Base-by-base conservation (phyloP, 129 eudicot species). In the Lactuca sativa region DNA sequence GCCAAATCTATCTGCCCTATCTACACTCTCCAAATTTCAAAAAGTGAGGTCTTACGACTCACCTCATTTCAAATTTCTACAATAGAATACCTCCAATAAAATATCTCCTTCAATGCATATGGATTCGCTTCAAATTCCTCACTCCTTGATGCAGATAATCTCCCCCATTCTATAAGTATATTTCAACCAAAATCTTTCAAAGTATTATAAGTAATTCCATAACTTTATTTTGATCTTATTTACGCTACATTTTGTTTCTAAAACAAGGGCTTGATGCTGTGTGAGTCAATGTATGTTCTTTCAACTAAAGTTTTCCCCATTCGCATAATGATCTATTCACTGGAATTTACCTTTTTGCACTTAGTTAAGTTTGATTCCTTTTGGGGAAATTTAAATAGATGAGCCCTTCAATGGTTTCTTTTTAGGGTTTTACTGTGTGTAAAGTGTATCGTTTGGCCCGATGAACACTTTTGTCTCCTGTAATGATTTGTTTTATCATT, bases 11-110 rank as follows among this genome's bases (percentile, higher is more conserved):
- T 21, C 21, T 21, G 1, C 21, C 21, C 21, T 0, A 72, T 49
- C 49, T 70, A 37, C 52, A 72, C 76, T 60, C 68, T 72, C 76
- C 60, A 36, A 72, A 62, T 62, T 70, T 70, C 70, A 70, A 72
- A 72, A 62, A 62, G 62, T 52, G 70, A 72, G 70, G 69, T 61
- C 7, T 54, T 57, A 69, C n/a, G 41, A 37, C 40, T 54, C 9
- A 57, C 31, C 52, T 34, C 41, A 40, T 71, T 60, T 73, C 77
- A 73, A 73, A 73, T 73, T 30, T 63, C 78, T 41, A 16, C 64
- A 73, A 62, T 37, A 62, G 17, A 72, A 72, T 48, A 62, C 41
- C 30, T 16, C 68, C 57, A 25, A 25, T 25, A 47, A 47, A 47
- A 12, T 11, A 48, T 74, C 66, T 64, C 66, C 78, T 64, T 64